Evolutionary conservation across 1,284 basidiomycete genomes (phyloP).

Genomic region (Apiotrichum montevideense): DNA sequence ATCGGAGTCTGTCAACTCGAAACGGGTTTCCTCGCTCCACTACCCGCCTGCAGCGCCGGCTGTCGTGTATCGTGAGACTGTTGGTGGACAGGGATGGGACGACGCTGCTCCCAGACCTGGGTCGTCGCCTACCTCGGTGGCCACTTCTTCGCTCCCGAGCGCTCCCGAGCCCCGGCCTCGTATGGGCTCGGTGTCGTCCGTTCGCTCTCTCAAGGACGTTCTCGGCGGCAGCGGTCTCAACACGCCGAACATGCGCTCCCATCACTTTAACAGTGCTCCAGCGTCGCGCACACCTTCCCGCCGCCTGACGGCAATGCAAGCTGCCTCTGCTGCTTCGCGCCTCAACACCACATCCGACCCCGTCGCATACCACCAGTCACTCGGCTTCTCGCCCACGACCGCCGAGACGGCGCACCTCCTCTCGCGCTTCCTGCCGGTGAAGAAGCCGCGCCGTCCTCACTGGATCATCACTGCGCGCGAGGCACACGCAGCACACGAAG

Average conservation of each 20-base stretch:
- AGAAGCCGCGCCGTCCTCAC: constrained; percentile 18
- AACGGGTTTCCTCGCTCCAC: constrained; percentile 33
- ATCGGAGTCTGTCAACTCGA: constrained; percentile 14
- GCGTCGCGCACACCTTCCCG: constrained; percentile 3
- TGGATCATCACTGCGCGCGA: constrained; percentile 23
- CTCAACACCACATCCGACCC: constrained; percentile 36
- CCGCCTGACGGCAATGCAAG: constrained; percentile 27
- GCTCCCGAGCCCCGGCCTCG: background rate
- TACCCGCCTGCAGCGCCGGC: constrained; percentile 40
- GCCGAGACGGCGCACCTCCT: constrained; percentile 38
- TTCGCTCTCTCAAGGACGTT: constrained; percentile 19
- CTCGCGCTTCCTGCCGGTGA: constrained; percentile 34
- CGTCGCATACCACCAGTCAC: constrained; percentile 34
- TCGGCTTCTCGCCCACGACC: constrained; percentile 28
- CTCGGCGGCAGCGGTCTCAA: constrained; percentile 1
- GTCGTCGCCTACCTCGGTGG: background rate
- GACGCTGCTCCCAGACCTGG: background rate
- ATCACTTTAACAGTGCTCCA: background rate
- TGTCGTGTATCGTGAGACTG: constrained; percentile 33
- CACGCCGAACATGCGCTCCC: background rate
- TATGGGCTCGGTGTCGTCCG: constrained; percentile 14
- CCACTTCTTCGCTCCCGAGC: background rate
- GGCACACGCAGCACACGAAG: constrained; percentile 9
- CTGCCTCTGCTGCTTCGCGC: constrained; percentile 25
- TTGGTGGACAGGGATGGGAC: constrained; percentile 34